A percentile compares a stretch with the other conserved stretches of the same genome.
These are phyloP conservation scores for Phytophthora cactorum DNA, from an alignment of 352 stramenopile genomes.

Conservation along the genomic window DNA sequence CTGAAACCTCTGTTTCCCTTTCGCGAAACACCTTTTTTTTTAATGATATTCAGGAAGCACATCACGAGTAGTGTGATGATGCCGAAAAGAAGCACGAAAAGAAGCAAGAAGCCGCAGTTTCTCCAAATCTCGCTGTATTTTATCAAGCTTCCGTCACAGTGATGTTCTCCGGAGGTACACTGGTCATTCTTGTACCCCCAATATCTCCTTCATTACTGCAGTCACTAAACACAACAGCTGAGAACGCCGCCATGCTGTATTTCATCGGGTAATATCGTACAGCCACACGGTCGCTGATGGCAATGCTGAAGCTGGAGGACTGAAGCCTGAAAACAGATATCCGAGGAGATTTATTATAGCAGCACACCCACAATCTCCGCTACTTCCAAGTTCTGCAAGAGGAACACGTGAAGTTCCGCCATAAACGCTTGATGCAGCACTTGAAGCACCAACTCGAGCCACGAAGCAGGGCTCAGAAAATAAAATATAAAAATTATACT, in stretches of 20 bases:
- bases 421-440: background rate
- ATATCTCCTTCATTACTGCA: conserved; percentile 4
- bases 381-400: background rate
- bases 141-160: conserved; percentile 19
- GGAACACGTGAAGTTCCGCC: background rate
- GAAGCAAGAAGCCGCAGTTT: conserved; percentile 12
- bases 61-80: conserved; percentile 28
- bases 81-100: conserved; percentile 20
- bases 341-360: background rate
- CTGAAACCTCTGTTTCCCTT: too few species aligned
- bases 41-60: conserved; percentile 39
- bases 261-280: conserved; percentile 34
- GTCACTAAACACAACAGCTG: background rate
- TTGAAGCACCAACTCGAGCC: background rate
- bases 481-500: too few species aligned
- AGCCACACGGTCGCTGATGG: conserved; percentile 24
- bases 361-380: conserved; percentile 21
- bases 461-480: too few species aligned
- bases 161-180: conserved; percentile 3
- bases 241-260: conserved; percentile 44
- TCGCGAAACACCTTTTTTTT: too few species aligned
- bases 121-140: conserved; percentile 16
- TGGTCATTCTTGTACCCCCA: conserved; percentile 12
- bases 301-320: conserved; percentile 13
- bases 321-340: background rate